Conservation (phyloP, 192 early-diverging fungal genomes). For the Chytriomyces hyalinus region DNA sequence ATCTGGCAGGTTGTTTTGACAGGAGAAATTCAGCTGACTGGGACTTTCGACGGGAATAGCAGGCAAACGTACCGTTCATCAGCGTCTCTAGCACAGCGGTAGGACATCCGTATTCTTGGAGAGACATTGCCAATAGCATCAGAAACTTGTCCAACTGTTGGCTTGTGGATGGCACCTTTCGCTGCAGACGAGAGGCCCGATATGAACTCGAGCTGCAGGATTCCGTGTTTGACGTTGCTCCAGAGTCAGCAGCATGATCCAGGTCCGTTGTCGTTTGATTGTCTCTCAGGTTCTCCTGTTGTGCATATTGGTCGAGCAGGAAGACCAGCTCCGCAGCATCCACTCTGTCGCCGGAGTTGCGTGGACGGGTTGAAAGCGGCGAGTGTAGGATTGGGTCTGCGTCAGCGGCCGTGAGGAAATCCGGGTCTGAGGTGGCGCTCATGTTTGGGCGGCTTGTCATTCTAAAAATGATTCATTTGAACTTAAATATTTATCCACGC, state of each 20-base stretch:
- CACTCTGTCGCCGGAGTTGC: background rate
- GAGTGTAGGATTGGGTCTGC: background rate
- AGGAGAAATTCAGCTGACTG: constrained; percentile 15
- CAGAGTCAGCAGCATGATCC: background rate
- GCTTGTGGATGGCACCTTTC: background rate
- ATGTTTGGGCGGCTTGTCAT: no score
- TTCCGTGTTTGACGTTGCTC: background rate
- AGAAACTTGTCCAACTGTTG: constrained; percentile 36
- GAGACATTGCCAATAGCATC: constrained; percentile 30
- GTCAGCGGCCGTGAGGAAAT: no score
- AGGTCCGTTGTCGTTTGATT: background rate
- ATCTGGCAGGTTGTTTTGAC: background rate
- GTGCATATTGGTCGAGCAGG: background rate
- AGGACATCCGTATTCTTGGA: constrained; percentile 47
- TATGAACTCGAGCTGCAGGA: no score
- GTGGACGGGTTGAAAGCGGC: background rate
- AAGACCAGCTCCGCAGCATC: background rate
- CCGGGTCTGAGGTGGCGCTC: no score
- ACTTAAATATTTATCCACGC: no score
- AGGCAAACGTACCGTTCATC: constrained; percentile 28
- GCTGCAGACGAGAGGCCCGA: background rate
- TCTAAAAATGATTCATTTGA: no score
- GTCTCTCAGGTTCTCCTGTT: background rate
- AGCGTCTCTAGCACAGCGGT: constrained; percentile 35
- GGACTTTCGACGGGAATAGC: background rate